Evolutionary conservation across 352 stramenopile genomes (phyloP).

Genomic region (Pythium insidiosum): DNA sequence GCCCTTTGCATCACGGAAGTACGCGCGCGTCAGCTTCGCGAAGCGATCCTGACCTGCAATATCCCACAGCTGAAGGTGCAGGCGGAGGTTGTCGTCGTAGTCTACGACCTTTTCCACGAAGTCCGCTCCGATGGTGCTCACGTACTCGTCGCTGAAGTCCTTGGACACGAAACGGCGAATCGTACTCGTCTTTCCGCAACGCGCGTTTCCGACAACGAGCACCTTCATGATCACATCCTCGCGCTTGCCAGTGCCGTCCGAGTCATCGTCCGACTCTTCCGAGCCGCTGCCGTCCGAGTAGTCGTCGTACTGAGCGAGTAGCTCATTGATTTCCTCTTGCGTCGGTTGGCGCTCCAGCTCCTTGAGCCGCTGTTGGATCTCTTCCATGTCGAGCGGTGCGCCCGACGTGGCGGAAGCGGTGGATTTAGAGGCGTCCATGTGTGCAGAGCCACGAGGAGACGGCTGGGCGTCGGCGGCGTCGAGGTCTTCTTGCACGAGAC

Average conservation of each 20-base stretch:
- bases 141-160: slow-evolving; percentile 75
- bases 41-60: slow-evolving; percentile 86
- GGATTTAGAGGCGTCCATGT: too few species aligned
- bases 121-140: slow-evolving; percentile 82
- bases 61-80: slow-evolving; percentile 84
- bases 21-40: slow-evolving; percentile 80
- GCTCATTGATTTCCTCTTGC: slow-evolving; percentile 49
- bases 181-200: slow-evolving; percentile 84
- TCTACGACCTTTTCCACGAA: slow-evolving; percentile 80
- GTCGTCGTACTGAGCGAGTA: slow-evolving; percentile 47
- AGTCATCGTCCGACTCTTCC: slow-evolving; percentile 6
- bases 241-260: neutral
- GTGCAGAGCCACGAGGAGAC: too few species aligned
- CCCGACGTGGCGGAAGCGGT: too few species aligned
- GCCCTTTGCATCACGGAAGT: slow-evolving; percentile 76
- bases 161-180: slow-evolving; percentile 68
- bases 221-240: slow-evolving; percentile 79
- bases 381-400: slow-evolving; percentile 28
- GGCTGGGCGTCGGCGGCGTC: slow-evolving; percentile 7
- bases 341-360: slow-evolving; percentile 43
- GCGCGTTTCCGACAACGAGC: slow-evolving; percentile 80
- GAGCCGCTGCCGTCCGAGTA: slow-evolving; percentile 16
- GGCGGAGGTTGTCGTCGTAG: slow-evolving; percentile 39
- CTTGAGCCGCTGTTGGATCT: slow-evolving; percentile 36
- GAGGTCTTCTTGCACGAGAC: slow-evolving; percentile 16